A percentile compares a stretch with the other conserved stretches of the same genome.
Conservation (phyloP, 352 stramenopile genomes). For the Phytophthora ohioensis region DNA sequence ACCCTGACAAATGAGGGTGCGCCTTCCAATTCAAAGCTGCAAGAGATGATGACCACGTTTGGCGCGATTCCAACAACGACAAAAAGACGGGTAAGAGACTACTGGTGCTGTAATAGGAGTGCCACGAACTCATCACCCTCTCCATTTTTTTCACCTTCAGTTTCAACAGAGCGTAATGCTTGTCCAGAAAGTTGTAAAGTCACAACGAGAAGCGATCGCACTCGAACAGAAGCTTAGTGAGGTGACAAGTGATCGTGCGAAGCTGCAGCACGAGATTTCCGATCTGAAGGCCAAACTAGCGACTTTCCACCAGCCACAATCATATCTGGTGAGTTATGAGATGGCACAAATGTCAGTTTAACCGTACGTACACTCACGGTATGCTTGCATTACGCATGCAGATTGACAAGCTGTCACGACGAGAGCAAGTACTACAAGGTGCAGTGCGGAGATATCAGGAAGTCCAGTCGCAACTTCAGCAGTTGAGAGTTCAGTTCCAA, state of each 20-base stretch:
- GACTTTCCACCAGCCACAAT: constrained; percentile 75
- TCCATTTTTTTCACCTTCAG: constrained; percentile 30
- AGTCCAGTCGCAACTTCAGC: constrained; percentile 46
- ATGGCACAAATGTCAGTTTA: not conserved
- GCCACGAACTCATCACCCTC: not conserved
- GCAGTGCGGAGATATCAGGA: constrained; percentile 34
- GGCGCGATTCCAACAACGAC: constrained; percentile 68
- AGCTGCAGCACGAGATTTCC: constrained; percentile 41
- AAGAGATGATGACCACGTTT: constrained; percentile 70
- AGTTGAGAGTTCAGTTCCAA: constrained; percentile 58
- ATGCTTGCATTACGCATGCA: constrained; percentile 21
- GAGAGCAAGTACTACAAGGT: constrained; percentile 57
- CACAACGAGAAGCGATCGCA: constrained; percentile 59
- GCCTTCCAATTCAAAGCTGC: constrained; percentile 26
- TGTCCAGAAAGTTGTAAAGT: constrained; percentile 75
- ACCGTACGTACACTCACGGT: not conserved
- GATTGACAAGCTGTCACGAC: constrained; percentile 69
- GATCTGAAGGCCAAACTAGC: constrained; percentile 50
- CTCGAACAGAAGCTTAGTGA: constrained; percentile 51
- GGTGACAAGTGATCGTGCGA: constrained; percentile 34
- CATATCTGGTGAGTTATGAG: constrained; percentile 62
- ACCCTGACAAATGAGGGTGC: not conserved
- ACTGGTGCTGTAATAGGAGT: not conserved
- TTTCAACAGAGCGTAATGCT: constrained; percentile 82
- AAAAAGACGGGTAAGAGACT: constrained; percentile 60